Conservation (phyloP, 371 early-diverging fungal genomes). For the Rhizomucor pusillus region DNA sequence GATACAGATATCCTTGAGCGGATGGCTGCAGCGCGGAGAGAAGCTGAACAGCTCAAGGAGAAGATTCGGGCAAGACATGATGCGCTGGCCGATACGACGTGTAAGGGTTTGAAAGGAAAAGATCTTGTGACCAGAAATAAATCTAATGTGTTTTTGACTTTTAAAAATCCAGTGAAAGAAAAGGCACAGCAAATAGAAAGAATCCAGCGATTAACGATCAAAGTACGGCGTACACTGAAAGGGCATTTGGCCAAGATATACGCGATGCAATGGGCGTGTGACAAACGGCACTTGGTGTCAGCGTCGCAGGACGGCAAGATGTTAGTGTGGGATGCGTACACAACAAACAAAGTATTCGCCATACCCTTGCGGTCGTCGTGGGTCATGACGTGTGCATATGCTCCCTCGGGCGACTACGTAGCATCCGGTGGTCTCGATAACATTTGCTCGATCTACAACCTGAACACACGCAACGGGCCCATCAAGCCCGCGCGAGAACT, state of each 20-base stretch:
- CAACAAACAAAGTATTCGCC: slow-evolving; percentile 97
- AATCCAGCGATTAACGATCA: slow-evolving; percentile 88
- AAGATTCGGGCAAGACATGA: slow-evolving; percentile 90
- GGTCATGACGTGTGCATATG: slow-evolving; percentile 99
- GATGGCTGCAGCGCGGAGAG: slow-evolving; percentile 88
- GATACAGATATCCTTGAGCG: slow-evolving; percentile 82
- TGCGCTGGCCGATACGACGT: slow-evolving; percentile 87
- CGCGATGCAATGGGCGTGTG: slow-evolving; percentile 98
- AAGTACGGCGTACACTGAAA: slow-evolving; percentile 92
- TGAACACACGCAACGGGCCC: slow-evolving; percentile 86
- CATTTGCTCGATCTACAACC: slow-evolving; percentile 95
- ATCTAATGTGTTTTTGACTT: no score
- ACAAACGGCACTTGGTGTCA: slow-evolving; percentile 92
- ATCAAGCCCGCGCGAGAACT: slow-evolving; percentile 93
- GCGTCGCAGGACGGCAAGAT: slow-evolving; percentile 99
- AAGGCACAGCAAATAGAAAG: slow-evolving; percentile 66
- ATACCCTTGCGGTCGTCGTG: slow-evolving; percentile 97
- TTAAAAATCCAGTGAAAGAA: slow-evolving; percentile 13
- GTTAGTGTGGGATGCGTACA: slow-evolving; percentile 98
- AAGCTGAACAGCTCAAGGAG: slow-evolving; percentile 95
- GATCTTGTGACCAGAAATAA: no score
- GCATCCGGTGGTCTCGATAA: slow-evolving; percentile 99
- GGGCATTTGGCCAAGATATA: slow-evolving; percentile 99
- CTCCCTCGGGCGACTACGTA: slow-evolving; percentile 97
- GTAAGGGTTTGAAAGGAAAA: slow-evolving; percentile 65